Evolutionary conservation across 176 grass and related monocot genomes (phyloP).

Genomic region (Eremochloa ophiuroides): DNA sequence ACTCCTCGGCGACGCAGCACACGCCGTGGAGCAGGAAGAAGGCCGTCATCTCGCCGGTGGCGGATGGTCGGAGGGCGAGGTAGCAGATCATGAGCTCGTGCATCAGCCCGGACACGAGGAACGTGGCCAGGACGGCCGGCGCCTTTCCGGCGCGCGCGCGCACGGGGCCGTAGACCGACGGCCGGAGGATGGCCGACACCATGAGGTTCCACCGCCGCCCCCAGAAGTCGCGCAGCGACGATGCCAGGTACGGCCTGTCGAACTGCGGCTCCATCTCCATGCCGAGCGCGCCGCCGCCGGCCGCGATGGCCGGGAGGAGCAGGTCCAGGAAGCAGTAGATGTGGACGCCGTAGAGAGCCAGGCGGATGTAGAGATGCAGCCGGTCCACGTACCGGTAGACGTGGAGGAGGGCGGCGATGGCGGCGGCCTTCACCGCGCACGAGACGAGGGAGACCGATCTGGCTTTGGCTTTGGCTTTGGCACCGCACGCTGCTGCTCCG

Average conservation of each 20-base stretch:
- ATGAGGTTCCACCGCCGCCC: slow-evolving; percentile 49
- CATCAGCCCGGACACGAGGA: slow-evolving; percentile 32
- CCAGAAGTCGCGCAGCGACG: slow-evolving; percentile 55
- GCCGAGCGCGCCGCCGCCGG: slow-evolving; percentile 9
- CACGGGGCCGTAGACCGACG: slow-evolving; percentile 17
- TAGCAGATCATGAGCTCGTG: slow-evolving; percentile 46
- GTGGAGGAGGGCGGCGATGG: neutral
- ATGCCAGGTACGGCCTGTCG: slow-evolving; percentile 29
- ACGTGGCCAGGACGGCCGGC: slow-evolving; percentile 13
- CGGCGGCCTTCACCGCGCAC: neutral
- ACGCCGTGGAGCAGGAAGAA: slow-evolving; percentile 54
- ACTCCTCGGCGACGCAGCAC: slow-evolving; percentile 30
- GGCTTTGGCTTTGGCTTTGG: too few species aligned
- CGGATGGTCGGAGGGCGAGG: neutral
- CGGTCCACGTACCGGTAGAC: neutral
- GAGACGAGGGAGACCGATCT: neutral
- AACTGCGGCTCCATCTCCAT: slow-evolving; percentile 51
- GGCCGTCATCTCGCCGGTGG: slow-evolving; percentile 27
- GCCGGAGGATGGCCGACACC: slow-evolving; percentile 43
- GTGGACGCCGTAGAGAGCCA: slow-evolving; percentile 26
- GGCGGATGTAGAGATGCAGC: slow-evolving; percentile 20
- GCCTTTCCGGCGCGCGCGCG: slow-evolving; percentile 1
- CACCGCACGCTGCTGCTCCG: neutral
- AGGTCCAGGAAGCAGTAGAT: slow-evolving; percentile 44
- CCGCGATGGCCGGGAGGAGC: slow-evolving; percentile 3